Evolutionary conservation across 345 rosid genomes (phyloP), one percentile per base, ranked within the genome.

Genomic region (Erysimum cheiranthoides): DNA sequence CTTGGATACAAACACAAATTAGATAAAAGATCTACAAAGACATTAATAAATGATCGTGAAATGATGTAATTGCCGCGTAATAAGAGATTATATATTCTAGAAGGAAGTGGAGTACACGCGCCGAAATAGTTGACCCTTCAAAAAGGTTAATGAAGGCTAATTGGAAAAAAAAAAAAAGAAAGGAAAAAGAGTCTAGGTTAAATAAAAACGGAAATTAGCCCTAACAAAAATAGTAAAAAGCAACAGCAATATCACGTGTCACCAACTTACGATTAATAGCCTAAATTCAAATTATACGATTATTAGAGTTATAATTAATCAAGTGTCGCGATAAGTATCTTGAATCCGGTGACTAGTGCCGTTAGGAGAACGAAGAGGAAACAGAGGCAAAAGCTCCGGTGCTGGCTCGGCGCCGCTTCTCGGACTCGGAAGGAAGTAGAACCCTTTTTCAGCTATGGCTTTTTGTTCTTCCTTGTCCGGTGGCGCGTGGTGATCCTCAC

Each of bases 361-460:
- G 39, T 51, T 76, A 7, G 94, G 94, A 73, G 98, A 90, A 60
- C 61, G 62, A 65, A 93, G 78, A 42, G 98, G 98, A 75, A 93
- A 93, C 67, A 93, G 69, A 14, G 93, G 86, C 75, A 93, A 61
- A 71, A 93, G 75, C 84, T 87, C 90, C 3, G 95, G 92, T 57
- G 85, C 84, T 25, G 85, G 79, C 74, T 81, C 83, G 10, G 68
- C 82, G 39, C 88, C 73, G 70, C 80, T 81, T 61, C 80, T 83
- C 13, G 93, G 90, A 72, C 90, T 87, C 5, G 89, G 87, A 59
- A 84, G 96, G 71, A 92, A 75, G 77, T 90, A 87, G 34, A 92
- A 88, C 18, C 93, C 89, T 67, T 86, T 88, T 39, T 83, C 88
- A 0, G 93, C 88, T 18, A 92, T 84, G 10, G 82, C 85, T 36